phyloP scores from a whole-genome alignment of 2,329 filamentous ascomycete species.

The Achaetomium macrosporum region DNA sequence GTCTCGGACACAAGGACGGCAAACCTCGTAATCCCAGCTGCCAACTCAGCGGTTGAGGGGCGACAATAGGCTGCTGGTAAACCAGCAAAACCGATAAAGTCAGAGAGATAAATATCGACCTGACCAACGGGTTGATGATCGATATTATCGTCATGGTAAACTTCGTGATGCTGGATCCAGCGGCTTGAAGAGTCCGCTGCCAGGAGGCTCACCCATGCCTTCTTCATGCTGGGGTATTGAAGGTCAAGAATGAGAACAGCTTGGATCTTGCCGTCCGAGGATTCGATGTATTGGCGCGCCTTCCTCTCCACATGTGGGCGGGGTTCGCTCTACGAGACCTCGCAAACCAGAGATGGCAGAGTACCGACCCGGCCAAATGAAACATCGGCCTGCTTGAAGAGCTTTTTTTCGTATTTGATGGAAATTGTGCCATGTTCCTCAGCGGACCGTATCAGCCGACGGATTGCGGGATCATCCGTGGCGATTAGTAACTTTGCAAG shows the following conservation, averaged over 20 bases:
- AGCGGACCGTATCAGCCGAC: neutral
- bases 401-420: constrained; percentile 1
- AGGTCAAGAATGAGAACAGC: constrained; percentile 6
- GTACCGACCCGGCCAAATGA: constrained; percentile 3
- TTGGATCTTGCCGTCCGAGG: constrained; percentile 9
- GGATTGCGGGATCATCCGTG: neutral
- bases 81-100: constrained; percentile 4
- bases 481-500: neutral
- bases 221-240: constrained; percentile 8
- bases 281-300: constrained; percentile 11
- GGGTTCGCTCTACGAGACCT: constrained; percentile 13
- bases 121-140: constrained; percentile 7
- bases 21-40: constrained; percentile 9
- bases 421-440: neutral
- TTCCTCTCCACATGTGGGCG: constrained; percentile 11
- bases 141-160: constrained; percentile 3
- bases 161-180: constrained; percentile 4
- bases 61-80: constrained; percentile 8
- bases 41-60: constrained; percentile 7
- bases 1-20: neutral
- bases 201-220: constrained; percentile 7
- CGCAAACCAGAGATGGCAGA: constrained; percentile 9
- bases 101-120: constrained; percentile 10
- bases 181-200: neutral
- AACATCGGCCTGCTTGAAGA: constrained; percentile 6